Percentiles rank a stretch among this genome's conserved stretches.
Evolutionary conservation across 495 filamentous ascomycete genomes (phyloP).

Genomic region (Evernia prunastri): DNA sequence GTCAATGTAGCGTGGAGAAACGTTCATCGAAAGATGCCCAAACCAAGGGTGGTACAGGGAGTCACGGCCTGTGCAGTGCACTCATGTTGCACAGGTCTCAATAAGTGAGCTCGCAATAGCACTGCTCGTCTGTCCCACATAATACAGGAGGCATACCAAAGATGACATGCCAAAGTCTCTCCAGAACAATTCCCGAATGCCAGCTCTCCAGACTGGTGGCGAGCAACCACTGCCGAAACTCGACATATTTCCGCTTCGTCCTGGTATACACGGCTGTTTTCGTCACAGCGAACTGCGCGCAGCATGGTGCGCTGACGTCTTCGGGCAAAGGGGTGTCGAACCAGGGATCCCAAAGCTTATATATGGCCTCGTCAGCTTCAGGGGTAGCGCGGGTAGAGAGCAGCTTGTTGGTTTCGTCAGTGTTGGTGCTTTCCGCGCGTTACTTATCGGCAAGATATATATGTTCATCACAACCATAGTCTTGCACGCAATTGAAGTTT

Average conservation of each 20-base stretch:
- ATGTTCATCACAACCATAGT: neutral
- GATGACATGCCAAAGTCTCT: constrained; percentile 64
- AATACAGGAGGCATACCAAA: constrained; percentile 33
- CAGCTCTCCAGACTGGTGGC: neutral
- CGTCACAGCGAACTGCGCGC: neutral
- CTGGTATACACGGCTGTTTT: neutral
- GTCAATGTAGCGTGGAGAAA: too few relatives aligned
- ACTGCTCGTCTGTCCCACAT: neutral
- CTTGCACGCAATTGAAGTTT: neutral
- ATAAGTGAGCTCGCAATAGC: neutral
- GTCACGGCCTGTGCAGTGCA: too few relatives aligned
- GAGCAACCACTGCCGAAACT: neutral
- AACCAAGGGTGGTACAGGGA: too few relatives aligned
- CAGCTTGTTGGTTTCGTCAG: neutral
- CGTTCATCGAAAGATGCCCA: too few relatives aligned
- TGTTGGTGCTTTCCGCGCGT: too few relatives aligned
- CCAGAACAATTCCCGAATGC: constrained; percentile 55
- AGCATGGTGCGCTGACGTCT: neutral
- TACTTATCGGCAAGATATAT: neutral
- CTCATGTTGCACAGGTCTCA: neutral
- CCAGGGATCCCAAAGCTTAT: neutral
- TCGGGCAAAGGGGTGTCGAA: neutral
- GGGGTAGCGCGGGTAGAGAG: neutral
- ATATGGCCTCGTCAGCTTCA: neutral
- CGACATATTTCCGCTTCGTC: neutral